Evolutionary conservation across 2,329 filamentous ascomycete genomes (phyloP).

Genomic region (Colletotrichum liriopes): DNA sequence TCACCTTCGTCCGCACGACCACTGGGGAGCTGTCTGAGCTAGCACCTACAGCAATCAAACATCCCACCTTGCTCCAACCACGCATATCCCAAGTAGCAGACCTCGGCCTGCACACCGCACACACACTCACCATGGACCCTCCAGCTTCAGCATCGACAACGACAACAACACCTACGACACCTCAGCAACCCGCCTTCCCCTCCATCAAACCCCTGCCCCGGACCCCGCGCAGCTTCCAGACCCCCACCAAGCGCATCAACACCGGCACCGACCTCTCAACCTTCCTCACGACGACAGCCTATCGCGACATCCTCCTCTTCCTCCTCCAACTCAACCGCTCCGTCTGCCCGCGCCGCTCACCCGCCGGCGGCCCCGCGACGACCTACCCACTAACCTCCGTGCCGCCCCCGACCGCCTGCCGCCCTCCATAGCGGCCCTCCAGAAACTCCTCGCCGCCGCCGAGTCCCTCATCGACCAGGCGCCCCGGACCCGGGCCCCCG

Average conservation of each 20-base stretch:
- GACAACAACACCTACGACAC: background rate
- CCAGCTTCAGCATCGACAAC: slow-evolving; percentile 6
- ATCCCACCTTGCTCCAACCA: background rate
- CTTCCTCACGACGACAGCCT: slow-evolving; percentile 87
- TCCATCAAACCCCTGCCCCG: slow-evolving; percentile 66
- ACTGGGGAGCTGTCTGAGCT: slow-evolving; percentile 14
- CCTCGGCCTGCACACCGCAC: background rate
- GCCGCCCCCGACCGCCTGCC: slow-evolving; percentile 57
- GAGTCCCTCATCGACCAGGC: slow-evolving; percentile 80
- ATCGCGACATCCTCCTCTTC: slow-evolving; percentile 89
- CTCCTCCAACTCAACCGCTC: slow-evolving; percentile 91
- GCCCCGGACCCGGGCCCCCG: slow-evolving; percentile 90
- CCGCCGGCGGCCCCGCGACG: slow-evolving; percentile 54
- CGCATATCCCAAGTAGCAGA: background rate
- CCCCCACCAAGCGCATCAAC: slow-evolving; percentile 86
- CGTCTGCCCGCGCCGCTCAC: slow-evolving; percentile 79
- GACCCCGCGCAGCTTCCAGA: slow-evolving; percentile 71
- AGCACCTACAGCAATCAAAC: slow-evolving; percentile 7
- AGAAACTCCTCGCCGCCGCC: slow-evolving; percentile 76
- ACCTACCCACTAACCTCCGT: slow-evolving; percentile 63
- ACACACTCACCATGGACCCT: slow-evolving; percentile 23
- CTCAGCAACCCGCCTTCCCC: slow-evolving; percentile 21
- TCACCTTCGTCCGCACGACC: background rate
- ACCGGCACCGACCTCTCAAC: slow-evolving; percentile 84
- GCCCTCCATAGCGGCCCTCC: slow-evolving; percentile 75